These are phyloP conservation scores for Exophiala sideris DNA, from an alignment of 2,329 filamentous ascomycete genomes.

Conservation along the genomic window DNA sequence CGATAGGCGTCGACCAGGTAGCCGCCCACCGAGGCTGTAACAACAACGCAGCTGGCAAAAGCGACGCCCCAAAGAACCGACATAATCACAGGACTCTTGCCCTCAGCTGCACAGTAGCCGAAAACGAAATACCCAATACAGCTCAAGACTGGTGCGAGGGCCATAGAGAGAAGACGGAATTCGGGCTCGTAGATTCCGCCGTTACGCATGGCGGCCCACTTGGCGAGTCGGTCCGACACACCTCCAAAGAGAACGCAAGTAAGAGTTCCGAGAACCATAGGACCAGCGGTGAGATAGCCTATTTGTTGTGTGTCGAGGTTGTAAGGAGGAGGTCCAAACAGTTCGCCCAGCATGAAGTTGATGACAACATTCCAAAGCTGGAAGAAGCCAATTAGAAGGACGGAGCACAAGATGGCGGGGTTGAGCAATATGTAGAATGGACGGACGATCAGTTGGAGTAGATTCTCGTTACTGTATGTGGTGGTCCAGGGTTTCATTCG, in stretches of 20 bases:
- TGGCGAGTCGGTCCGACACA: slow-evolving; percentile 70
- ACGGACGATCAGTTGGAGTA: slow-evolving; percentile 1
- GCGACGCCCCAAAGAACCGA: slow-evolving; percentile 79
- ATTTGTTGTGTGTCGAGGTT: slow-evolving; percentile 77
- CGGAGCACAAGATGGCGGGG: slow-evolving; percentile 23
- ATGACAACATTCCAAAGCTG: neutral
- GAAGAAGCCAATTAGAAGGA: neutral
- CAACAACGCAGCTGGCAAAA: slow-evolving; percentile 84
- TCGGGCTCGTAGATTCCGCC: slow-evolving; percentile 84
- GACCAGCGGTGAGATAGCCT: slow-evolving; percentile 80
- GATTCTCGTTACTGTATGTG: neutral
- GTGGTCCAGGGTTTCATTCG: neutral
- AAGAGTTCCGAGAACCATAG: slow-evolving; percentile 75
- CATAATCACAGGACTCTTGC: slow-evolving; percentile 49
- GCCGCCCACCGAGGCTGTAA: slow-evolving; percentile 69
- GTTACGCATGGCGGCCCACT: slow-evolving; percentile 69
- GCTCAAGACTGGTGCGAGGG: slow-evolving; percentile 72
- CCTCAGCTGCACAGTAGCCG: neutral
- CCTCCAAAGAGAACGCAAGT: slow-evolving; percentile 73
- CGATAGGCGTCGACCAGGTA: slow-evolving; percentile 92
- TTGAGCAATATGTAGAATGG: slow-evolving; percentile 25
- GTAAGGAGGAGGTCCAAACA: slow-evolving; percentile 55
- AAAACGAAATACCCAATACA: slow-evolving; percentile 67
- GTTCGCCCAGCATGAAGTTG: neutral
- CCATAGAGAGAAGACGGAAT: slow-evolving; percentile 76